Evolutionary conservation across 306 rosid genomes (phyloP).

Genomic region (Ziziphus jujuba): DNA sequence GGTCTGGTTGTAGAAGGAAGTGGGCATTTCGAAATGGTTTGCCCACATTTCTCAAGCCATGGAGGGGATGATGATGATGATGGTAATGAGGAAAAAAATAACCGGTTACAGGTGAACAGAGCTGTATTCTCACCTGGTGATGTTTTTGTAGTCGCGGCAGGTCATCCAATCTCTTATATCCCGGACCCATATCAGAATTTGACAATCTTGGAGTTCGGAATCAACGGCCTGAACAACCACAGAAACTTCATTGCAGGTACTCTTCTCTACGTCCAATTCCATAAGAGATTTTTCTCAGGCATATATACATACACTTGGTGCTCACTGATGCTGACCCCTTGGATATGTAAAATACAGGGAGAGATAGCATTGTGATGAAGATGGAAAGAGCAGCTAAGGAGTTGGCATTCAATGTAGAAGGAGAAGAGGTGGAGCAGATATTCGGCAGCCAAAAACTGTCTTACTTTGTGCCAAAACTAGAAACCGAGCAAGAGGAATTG

Average conservation of each 20-base stretch:
- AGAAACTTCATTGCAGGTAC: conserved; percentile 33
- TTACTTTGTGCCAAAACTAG: conserved; percentile 21
- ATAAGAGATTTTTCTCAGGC: too few species aligned
- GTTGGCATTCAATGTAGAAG: conserved; percentile 26
- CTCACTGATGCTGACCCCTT: background rate
- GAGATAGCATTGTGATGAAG: conserved; percentile 23
- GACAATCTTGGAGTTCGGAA: conserved; percentile 25
- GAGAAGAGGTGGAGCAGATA: conserved; percentile 28
- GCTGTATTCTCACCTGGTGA: conserved; percentile 30
- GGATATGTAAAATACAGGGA: conserved; percentile 1
- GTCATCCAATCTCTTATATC: conserved; percentile 29
- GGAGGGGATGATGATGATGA: background rate
- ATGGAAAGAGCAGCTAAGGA: conserved; percentile 29
- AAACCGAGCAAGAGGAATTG: background rate
- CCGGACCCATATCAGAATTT: conserved; percentile 12
- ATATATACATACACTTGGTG: background rate
- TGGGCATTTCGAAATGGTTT: conserved; percentile 46
- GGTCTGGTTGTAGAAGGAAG: conserved; percentile 36
- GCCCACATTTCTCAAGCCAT: conserved; percentile 36
- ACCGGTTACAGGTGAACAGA: conserved; percentile 6
- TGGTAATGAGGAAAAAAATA: background rate
- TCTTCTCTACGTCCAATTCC: too few species aligned
- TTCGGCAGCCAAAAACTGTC: conserved; percentile 20
- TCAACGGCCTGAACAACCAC: conserved; percentile 28
- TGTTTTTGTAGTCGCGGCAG: conserved; percentile 34